phyloP scores from a whole-genome alignment of 2,329 filamentous ascomycete species.

The Blastomyces gilchristii region DNA sequence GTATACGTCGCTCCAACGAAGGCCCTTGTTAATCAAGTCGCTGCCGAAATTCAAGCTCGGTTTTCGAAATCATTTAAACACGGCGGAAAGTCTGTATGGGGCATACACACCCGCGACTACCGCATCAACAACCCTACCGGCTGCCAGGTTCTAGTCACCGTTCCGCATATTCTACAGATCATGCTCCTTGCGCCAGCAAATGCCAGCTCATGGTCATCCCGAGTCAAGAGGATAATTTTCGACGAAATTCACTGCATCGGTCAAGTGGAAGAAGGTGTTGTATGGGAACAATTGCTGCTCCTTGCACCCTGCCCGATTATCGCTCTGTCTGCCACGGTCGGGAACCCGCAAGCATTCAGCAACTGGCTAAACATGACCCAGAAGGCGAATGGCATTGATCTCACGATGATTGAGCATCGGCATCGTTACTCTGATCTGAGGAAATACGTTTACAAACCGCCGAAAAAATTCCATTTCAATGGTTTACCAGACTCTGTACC shows the following conservation, averaged over 20 bases:
- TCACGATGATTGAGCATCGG: slow-evolving; percentile 58
- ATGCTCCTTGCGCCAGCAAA: slow-evolving; percentile 58
- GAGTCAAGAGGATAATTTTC: slow-evolving; percentile 67
- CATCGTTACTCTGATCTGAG: slow-evolving; percentile 66
- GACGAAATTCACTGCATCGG: slow-evolving; percentile 76
- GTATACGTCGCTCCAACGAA: slow-evolving; percentile 77
- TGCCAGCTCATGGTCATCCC: slow-evolving; percentile 54
- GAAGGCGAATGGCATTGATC: slow-evolving; percentile 49
- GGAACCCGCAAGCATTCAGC: slow-evolving; percentile 61
- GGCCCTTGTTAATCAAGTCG: slow-evolving; percentile 73
- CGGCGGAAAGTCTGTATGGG: slow-evolving; percentile 60
- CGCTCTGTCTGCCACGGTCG: slow-evolving; percentile 68
- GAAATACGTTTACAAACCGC: slow-evolving; percentile 58
- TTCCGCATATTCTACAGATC: slow-evolving; percentile 68
- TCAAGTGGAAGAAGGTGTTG: slow-evolving; percentile 61
- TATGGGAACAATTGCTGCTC: slow-evolving; percentile 70
- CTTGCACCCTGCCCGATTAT: slow-evolving; percentile 68
- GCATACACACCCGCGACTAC: slow-evolving; percentile 66
- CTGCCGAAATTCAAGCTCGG: slow-evolving; percentile 63
- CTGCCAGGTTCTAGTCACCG: slow-evolving; percentile 67
- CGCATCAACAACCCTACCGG: slow-evolving; percentile 61
- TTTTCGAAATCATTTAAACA: slow-evolving; percentile 58
- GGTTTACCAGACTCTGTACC: slow-evolving; percentile 37
- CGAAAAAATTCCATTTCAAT: slow-evolving; percentile 40
- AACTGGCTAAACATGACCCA: slow-evolving; percentile 59